Percentiles rank a stretch among this genome's conserved stretches.
phyloP scores from a whole-genome alignment of 768 basidiomycete species.

The Termitomyces sp. region DNA sequence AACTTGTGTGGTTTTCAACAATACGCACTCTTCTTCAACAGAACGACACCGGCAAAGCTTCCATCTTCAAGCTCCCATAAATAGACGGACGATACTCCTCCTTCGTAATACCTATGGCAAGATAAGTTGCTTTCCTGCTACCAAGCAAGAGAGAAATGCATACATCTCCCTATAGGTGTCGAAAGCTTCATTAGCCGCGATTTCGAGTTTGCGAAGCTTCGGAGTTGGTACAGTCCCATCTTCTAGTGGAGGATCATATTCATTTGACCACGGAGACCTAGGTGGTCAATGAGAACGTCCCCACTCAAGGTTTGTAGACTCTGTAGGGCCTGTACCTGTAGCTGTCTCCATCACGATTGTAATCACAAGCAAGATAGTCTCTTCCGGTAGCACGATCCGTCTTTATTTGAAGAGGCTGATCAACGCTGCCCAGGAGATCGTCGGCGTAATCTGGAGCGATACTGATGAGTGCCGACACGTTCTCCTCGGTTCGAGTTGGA shows the following conservation, averaged over 20 bases:
- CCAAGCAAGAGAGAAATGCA: constrained; percentile 16
- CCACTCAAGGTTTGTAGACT: neutral
- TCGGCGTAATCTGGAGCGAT: constrained; percentile 94
- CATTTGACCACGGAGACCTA: constrained; percentile 98
- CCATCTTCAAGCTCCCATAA: constrained; percentile 98
- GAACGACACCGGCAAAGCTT: constrained; percentile 93
- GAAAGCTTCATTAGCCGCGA: constrained; percentile 93
- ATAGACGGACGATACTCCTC: constrained; percentile 96
- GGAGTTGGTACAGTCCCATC: constrained; percentile 85
- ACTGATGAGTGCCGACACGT: constrained; percentile 74
- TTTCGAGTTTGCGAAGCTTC: constrained; percentile 87
- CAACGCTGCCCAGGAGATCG: constrained; percentile 91
- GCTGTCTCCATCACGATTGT: constrained; percentile 89
- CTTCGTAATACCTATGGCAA: constrained; percentile 82
- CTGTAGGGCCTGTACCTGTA: constrained; percentile 57
- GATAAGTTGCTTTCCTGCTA: neutral
- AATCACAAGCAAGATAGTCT: constrained; percentile 93
- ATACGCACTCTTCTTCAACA: constrained; percentile 86
- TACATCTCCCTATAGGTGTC: constrained; percentile 96
- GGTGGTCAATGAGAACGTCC: neutral
- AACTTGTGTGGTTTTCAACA: neutral
- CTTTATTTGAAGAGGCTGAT: constrained; percentile 85
- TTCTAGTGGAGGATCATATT: constrained; percentile 86
- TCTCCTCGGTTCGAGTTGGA: constrained; percentile 83
- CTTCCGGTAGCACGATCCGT: constrained; percentile 77